Percentiles rank a stretch among this genome's conserved stretches.
Conservation (phyloP, 331 rosid species). For the Quercus tomentella region DNA sequence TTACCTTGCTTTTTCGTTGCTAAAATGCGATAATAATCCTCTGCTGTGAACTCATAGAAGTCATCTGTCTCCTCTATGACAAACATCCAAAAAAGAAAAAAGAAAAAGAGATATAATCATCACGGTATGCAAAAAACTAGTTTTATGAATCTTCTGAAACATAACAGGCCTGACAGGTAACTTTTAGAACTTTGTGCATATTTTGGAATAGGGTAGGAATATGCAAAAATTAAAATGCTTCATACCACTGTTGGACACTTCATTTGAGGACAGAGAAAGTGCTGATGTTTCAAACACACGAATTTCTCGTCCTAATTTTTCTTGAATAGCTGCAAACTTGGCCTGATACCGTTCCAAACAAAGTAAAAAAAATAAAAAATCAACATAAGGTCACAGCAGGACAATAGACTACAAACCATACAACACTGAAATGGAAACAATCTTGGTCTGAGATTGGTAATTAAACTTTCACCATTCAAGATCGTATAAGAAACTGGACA, state of each 20-base stretch:
- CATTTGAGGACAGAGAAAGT: constrained; percentile 40
- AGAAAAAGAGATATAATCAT: neutral
- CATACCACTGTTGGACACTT: constrained; percentile 39
- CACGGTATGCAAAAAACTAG: neutral
- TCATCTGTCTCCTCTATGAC: constrained; percentile 59
- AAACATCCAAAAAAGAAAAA: constrained; percentile 5
- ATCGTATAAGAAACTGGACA: neutral
- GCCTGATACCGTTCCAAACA: constrained; percentile 42
- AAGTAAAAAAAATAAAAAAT: neutral
- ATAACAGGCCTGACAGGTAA: neutral
- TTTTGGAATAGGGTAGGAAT: neutral
- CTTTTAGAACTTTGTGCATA: neutral
- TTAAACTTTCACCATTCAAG: neutral
- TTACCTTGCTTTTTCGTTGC: constrained; percentile 69
- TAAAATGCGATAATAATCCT: constrained; percentile 63
- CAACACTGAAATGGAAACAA: neutral
- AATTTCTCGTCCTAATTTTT: constrained; percentile 68
- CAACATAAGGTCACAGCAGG: neutral
- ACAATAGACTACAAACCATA: neutral
- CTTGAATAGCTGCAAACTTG: constrained; percentile 49
- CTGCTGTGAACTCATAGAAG: constrained; percentile 73
- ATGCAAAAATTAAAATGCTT: neutral
- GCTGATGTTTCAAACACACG: constrained; percentile 59
- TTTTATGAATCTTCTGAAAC: neutral
- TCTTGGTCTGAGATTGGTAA: neutral